Conservation (phyloP, 176 grass and related monocot genomes). For the Dendrocalamus sinicus region DNA sequence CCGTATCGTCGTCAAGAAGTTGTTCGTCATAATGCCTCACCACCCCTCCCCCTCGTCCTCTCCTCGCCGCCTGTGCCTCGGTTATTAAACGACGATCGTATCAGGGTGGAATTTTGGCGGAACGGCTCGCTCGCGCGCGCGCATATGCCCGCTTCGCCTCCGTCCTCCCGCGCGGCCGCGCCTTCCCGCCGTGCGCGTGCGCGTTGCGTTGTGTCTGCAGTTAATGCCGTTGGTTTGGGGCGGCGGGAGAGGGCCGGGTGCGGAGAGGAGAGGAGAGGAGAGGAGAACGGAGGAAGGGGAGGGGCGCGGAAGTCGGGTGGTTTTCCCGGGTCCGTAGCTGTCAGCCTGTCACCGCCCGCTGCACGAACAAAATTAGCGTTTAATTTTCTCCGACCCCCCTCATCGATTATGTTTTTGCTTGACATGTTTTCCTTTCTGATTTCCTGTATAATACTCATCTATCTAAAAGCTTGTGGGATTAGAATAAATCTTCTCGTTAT, state of each 20-base stretch:
- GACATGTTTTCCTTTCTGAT: background rate
- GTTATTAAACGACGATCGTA: conserved; percentile 37
- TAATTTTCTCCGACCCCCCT: background rate
- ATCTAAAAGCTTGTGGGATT: too few species aligned
- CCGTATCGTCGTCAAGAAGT: conserved; percentile 89
- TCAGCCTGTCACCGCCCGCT: conserved; percentile 14
- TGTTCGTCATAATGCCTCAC: conserved; percentile 70
- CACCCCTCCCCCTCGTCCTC: background rate
- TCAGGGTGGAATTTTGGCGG: conserved; percentile 40
- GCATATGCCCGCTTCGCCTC: conserved; percentile 39
- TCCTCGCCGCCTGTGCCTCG: background rate
- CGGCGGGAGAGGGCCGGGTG: conserved; percentile 28
- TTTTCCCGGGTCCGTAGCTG: conserved; percentile 31
- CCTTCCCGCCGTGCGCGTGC: conserved; percentile 48
- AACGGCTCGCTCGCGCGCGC: conserved; percentile 41
- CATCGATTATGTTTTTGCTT: background rate
- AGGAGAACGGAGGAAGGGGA: conserved; percentile 35
- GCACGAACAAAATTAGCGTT: conserved; percentile 17
- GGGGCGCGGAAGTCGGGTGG: conserved; percentile 53
- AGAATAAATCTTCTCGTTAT: too few species aligned
- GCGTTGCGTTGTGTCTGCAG: conserved; percentile 20
- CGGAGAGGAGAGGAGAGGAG: conserved; percentile 39
- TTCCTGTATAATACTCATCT: too few species aligned
- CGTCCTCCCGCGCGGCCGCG: conserved; percentile 48
- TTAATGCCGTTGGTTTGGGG: conserved; percentile 48